A percentile compares a stretch with the other conserved stretches of the same genome.
Conservation (phyloP, 176 grass and related monocot genomes). For the Oropetium thomaeum region DNA sequence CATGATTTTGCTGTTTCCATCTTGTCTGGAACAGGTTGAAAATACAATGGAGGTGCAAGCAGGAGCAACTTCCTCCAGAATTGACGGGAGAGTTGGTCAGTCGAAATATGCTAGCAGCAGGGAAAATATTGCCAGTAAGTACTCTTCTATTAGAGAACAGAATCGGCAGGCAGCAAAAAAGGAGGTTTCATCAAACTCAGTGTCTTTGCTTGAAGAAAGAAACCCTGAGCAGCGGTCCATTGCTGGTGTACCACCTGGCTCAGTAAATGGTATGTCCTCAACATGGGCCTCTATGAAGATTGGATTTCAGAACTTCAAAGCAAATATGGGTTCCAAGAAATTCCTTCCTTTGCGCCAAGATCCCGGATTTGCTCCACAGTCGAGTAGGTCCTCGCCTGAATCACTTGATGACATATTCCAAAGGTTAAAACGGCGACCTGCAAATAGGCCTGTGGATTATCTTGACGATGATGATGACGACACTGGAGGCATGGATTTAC, state of each 20-base stretch:
- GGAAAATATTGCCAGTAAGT: slow-evolving; percentile 73
- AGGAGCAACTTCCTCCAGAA: slow-evolving; percentile 43
- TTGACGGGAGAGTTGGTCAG: slow-evolving; percentile 38
- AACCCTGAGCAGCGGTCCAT: slow-evolving; percentile 42
- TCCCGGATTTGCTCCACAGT: slow-evolving; percentile 44
- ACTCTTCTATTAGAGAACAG: slow-evolving; percentile 74
- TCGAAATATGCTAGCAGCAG: slow-evolving; percentile 60
- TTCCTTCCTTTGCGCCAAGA: slow-evolving; percentile 79
- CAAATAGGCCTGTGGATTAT: slow-evolving; percentile 50
- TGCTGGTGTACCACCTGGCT: slow-evolving; percentile 13
- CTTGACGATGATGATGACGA: slow-evolving; percentile 52
- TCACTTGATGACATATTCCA: slow-evolving; percentile 98
- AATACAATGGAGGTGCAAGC: slow-evolving; percentile 58
- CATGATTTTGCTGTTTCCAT: not conserved
- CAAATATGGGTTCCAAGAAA: slow-evolving; percentile 73
- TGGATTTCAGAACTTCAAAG: slow-evolving; percentile 91
- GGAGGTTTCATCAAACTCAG: slow-evolving; percentile 59
- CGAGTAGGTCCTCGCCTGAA: slow-evolving; percentile 40
- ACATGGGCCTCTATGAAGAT: slow-evolving; percentile 90
- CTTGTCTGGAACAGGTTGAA: slow-evolving; percentile 46
- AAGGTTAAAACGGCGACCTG: slow-evolving; percentile 69
- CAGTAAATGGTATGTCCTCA: slow-evolving; percentile 48
- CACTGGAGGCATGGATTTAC: slow-evolving; percentile 40
- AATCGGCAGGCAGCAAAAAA: slow-evolving; percentile 42
- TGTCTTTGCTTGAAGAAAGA: slow-evolving; percentile 72